These are phyloP conservation scores for Hibiscus syriacus DNA, from an alignment of 345 rosid genomes.

Conservation along the genomic window DNA sequence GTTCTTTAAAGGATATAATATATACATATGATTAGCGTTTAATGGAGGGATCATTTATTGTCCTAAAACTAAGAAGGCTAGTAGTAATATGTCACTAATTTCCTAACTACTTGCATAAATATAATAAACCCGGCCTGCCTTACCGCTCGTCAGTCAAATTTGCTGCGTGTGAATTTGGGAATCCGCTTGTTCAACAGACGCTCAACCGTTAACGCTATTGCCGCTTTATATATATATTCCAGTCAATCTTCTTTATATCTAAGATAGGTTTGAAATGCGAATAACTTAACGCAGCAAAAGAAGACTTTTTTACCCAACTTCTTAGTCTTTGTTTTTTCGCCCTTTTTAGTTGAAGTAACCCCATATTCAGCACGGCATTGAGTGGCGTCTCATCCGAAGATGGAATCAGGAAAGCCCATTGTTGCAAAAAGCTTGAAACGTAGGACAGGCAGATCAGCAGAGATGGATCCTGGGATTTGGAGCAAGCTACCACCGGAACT, in stretches of 20 bases:
- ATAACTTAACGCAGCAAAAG: background rate
- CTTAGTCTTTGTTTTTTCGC: background rate
- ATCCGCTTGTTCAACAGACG: background rate
- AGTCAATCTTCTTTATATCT: background rate
- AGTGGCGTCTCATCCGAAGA: slow-evolving; percentile 4
- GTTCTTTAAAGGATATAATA: background rate
- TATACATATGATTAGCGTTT: no score
- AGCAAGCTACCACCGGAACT: slow-evolving; percentile 61
- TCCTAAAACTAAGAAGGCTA: no score
- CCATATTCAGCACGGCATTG: slow-evolving; percentile 13
- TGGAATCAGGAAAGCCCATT: background rate
- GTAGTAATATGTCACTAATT: no score
- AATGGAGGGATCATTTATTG: no score
- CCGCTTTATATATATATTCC: background rate
- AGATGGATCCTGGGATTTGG: slow-evolving; percentile 83
- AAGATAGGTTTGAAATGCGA: background rate
- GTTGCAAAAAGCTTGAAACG: background rate
- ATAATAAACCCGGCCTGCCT: background rate
- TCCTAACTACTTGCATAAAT: no score
- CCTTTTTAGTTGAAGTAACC: background rate
- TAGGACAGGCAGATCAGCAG: background rate
- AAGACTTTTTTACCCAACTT: background rate
- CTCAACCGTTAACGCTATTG: no score
- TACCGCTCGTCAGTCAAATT: background rate
- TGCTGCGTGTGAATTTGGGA: background rate